Conservation (phyloP, 257 asterid species). For the Salvia rosmarinus region DNA sequence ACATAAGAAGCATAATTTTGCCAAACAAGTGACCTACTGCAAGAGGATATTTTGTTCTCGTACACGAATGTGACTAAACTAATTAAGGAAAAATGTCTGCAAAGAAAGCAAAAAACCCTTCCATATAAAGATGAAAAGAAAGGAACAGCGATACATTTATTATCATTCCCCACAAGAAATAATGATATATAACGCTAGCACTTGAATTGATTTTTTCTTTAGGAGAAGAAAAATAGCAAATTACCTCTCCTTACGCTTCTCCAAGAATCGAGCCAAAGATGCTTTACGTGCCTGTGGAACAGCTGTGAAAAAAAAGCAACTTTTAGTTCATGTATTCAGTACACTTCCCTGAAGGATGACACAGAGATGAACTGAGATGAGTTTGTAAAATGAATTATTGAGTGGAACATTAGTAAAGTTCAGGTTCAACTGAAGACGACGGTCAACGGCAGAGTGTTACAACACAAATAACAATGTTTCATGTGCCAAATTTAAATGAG, state of each 20-base stretch:
- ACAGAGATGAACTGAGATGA: not conserved
- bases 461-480: not conserved
- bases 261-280: constrained; percentile 67
- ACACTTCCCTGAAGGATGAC: not conserved
- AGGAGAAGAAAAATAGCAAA: constrained; percentile 2
- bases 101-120: not conserved
- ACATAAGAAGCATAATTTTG: not conserved
- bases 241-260: constrained; percentile 76
- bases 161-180: not conserved
- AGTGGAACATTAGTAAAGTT: not conserved
- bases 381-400: not conserved
- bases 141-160: not conserved
- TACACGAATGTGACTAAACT: not conserved
- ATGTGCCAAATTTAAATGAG: not conserved
- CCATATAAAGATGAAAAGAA: not conserved
- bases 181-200: not conserved
- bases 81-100: not conserved
- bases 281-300: constrained; percentile 77
- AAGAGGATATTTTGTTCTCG: not conserved
- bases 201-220: constrained; percentile 5
- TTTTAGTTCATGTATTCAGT: not conserved
- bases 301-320: constrained; percentile 42
- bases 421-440: not conserved
- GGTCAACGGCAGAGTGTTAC: no score
- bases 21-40: not conserved